A percentile compares a stretch with the other conserved stretches of the same genome.
Evolutionary conservation across 1,139 yeast species (phyloP).

Genomic region (Torulaspora globosa): DNA sequence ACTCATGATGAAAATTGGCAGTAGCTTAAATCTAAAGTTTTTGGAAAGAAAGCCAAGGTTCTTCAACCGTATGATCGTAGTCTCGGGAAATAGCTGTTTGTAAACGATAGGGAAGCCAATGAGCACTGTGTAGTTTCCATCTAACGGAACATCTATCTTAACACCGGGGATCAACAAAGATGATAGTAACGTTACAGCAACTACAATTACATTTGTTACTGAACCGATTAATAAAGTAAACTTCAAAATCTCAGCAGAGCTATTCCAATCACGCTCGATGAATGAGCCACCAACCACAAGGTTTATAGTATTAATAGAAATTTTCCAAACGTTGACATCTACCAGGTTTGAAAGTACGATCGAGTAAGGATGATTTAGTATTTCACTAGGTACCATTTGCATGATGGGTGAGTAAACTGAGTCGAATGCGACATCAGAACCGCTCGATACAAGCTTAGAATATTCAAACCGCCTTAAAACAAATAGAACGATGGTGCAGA

Average conservation of each 20-base stretch:
- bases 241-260: conserved; percentile 50
- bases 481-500: conserved; percentile 36
- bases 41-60: conserved; percentile 59
- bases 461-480: conserved; percentile 35
- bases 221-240: conserved; percentile 57
- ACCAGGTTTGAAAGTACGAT: conserved; percentile 67
- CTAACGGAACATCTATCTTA: conserved; percentile 42
- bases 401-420: conserved; percentile 55
- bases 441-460: conserved; percentile 19
- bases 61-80: conserved; percentile 47
- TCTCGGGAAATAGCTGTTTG: conserved; percentile 87
- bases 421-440: conserved; percentile 33
- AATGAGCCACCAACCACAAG: conserved; percentile 53
- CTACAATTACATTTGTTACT: conserved; percentile 55
- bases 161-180: conserved; percentile 36
- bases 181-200: conserved; percentile 37
- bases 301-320: conserved; percentile 47
- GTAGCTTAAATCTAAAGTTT: conserved; percentile 66
- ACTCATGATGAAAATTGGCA: conserved; percentile 60
- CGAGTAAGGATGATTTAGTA: conserved; percentile 70
- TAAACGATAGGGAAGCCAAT: conserved; percentile 79
- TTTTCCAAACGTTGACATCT: conserved; percentile 54
- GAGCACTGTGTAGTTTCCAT: conserved; percentile 70
- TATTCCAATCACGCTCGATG: conserved; percentile 54
- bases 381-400: conserved; percentile 64